Evolutionary conservation across 2,329 filamentous ascomycete genomes (phyloP).

Genomic region (Aspergillus calidoustus): DNA sequence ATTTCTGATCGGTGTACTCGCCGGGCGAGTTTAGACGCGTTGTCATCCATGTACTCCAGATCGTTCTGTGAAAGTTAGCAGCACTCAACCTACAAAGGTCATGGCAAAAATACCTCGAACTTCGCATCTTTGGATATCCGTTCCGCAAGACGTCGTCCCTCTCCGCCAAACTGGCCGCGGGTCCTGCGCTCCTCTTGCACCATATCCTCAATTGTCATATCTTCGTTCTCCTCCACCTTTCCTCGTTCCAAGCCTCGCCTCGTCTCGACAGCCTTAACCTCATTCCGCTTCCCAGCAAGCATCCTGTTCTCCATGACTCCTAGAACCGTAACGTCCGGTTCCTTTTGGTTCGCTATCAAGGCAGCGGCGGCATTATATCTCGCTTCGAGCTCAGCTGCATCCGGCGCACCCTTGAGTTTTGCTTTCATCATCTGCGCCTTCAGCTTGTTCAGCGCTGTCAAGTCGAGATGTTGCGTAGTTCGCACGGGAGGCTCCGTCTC

Average conservation of each 20-base stretch:
- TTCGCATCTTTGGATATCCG: conserved; percentile 91
- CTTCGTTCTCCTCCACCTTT: conserved; percentile 84
- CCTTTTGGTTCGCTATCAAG: conserved; percentile 60
- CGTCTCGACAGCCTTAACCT: conserved; percentile 77
- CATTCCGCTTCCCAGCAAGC: conserved; percentile 73
- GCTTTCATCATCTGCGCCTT: conserved; percentile 97
- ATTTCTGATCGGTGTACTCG: conserved; percentile 86
- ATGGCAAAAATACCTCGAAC: conserved; percentile 65
- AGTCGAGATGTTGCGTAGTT: conserved; percentile 65
- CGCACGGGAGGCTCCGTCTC: conserved; percentile 57
- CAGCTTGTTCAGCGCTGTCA: conserved; percentile 82
- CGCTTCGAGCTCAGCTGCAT: conserved; percentile 76
- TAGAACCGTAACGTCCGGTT: conserved; percentile 75
- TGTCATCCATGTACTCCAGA: conserved; percentile 97
- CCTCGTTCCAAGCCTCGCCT: conserved; percentile 85
- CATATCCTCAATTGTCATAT: conserved; percentile 98
- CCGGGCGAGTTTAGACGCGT: conserved; percentile 85
- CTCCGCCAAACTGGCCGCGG: conserved; percentile 74
- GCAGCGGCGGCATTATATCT: conserved; percentile 80
- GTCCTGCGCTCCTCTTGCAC: conserved; percentile 90
- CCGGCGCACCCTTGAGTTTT: conserved; percentile 76
- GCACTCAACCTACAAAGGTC: background rate
- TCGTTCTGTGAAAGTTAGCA: conserved; percentile 61
- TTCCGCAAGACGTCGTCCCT: conserved; percentile 82
- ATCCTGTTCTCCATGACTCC: conserved; percentile 88